Evolutionary conservation across 805 yeast species (phyloP), one percentile per base, ranked within the genome.

Genomic region (Candida germanica): DNA sequence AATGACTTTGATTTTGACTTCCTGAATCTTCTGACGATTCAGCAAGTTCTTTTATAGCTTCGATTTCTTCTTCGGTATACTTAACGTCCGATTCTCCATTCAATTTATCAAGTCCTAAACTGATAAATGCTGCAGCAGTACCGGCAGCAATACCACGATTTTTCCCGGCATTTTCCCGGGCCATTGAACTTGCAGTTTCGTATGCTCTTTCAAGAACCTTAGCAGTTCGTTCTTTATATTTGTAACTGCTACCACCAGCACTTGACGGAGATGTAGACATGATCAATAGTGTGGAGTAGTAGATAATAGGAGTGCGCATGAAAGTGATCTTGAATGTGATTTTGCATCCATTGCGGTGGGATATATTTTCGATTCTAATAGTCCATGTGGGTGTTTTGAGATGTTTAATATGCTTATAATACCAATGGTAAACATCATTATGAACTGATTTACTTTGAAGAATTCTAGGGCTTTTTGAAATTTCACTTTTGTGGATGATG

Each of bases 101-200:
- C 2, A 56, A 40, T 18, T 56, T 43, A 14, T 59, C 66, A 6
- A 59, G 39, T 5, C 66, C 64, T 50, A 58, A 46, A 17, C 59
- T 59, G 10, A 64, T 30, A 11, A 64, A 39, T 4, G 61, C 51
- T 3, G 69, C 65, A 2, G 68, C 68, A 6, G 67, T 56, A 18
- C 58, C 62, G 3, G 67, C 66, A 1, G 66, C 69, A 10, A 61
- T 24, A 1, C 66, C 67, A 29, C 62, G 42, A 39, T 51, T 54
- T 13, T 52, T 40, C 7, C 58, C 58, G 7, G 49, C 29, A 11
- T 53, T 35, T 26, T 47, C 47, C 11, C 53, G 62, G 1, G 66
- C 60, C 5, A 51, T 26, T n/a, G 41, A 35, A 43, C 35, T 44
- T n/a, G 64, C 54, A 25, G 51, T 46, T 20, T 52, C 51, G 37